A percentile compares a stretch with the other conserved stretches of the same genome.
phyloP scores from a whole-genome alignment of 441 rosid species.

The Euphorbia celastroides region DNA sequence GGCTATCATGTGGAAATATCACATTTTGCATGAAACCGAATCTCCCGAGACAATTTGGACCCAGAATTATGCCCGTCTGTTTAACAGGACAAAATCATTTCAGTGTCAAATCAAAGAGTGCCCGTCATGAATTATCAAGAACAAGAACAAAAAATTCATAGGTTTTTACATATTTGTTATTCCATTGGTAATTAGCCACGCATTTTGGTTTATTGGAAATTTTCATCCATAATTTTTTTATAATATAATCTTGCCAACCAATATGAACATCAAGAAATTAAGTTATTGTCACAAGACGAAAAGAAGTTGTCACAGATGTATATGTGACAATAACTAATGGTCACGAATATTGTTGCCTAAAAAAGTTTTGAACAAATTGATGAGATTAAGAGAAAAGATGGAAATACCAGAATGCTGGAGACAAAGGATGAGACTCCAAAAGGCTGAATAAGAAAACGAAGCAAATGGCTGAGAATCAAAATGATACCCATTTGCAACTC shows the following conservation, averaged over 20 bases:
- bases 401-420: neutral
- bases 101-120: neutral
- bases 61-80: slow-evolving; percentile 17
- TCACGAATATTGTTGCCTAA: too few relatives aligned
- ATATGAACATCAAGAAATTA: too few relatives aligned
- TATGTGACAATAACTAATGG: too few relatives aligned
- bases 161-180: too few relatives aligned
- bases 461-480: neutral
- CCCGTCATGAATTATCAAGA: neutral
- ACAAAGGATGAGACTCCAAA: neutral
- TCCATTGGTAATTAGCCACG: too few relatives aligned
- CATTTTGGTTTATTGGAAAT: too few relatives aligned
- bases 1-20: slow-evolving; percentile 11
- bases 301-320: too few relatives aligned
- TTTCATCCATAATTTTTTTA: too few relatives aligned
- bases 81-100: neutral
- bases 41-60: slow-evolving; percentile 16
- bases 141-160: too few relatives aligned
- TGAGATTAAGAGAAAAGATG: neutral
- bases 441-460: neutral
- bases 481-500: slow-evolving; percentile 1
- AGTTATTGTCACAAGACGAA: too few relatives aligned
- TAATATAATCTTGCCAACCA: too few relatives aligned
- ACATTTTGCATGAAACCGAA: neutral
- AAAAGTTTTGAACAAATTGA: neutral